Base-by-base conservation (phyloP, 805 yeast genomes). In the Lipomyces starkeyi region DNA sequence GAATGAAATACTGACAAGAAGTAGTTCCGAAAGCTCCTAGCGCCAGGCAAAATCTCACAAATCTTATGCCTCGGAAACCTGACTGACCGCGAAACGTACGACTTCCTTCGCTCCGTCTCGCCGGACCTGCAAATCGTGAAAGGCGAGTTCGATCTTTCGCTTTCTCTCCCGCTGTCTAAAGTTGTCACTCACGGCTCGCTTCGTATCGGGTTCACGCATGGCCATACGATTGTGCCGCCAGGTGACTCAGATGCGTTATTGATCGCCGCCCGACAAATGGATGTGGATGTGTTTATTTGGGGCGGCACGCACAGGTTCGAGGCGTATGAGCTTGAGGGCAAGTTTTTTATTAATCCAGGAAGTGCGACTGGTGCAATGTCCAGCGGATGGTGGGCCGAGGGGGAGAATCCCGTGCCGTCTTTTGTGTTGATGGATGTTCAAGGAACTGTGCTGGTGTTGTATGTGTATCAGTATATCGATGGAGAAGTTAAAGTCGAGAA, bases 311-410 rank as follows among this genome's bases (percentile, higher is more conserved):
- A 92, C 77, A 86, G 87, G 71, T 96, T 92, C 3, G 98, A 94
- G 76, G 97, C 98, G 0, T 94, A 93, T 75, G 91, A 95, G 9
- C 80, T 93, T 66, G 98, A 93, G 72, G 97, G 96, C 27, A 91
- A 91, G 78, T 91, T 93, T 77, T 95, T 95, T 75, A 85, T 95
- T n/a, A 94, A 91, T 77, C 98, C 99, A 0, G 99, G 99, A 0
- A 90, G 97, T 76, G 97, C 97, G 55, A 93, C 98, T 0, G 99
- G 99, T 32, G 97, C 98, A 0, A 87, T 85, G 72, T 84, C 85
- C 56, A 84, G 90, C 40, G 89, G 88, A 74, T 86, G 88, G 80
- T 88, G 88, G 66, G 83, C 81, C 6, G 87, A 84, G 22, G 88
- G 84, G 2, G 83, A 83, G 2, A 73, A 70, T 54, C 81, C 85